phyloP scores from a whole-genome alignment of 163 green algal genomes.

The Scenedesmus sp. region DNA sequence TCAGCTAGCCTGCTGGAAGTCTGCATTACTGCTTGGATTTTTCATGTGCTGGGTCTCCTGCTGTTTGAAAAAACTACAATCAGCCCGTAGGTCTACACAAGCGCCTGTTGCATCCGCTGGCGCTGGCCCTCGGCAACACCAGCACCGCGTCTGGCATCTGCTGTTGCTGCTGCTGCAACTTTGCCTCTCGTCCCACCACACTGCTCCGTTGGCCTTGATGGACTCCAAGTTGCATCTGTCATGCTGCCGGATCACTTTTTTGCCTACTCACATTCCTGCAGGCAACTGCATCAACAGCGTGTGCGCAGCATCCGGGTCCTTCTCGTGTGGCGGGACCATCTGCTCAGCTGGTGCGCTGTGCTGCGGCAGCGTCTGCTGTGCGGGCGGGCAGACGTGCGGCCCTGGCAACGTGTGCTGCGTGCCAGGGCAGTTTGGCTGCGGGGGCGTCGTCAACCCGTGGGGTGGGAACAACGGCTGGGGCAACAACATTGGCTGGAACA shows the following conservation, averaged over 20 bases:
- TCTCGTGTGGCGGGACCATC: constrained; percentile 19
- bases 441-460: background rate
- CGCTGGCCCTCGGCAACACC: too few relatives aligned
- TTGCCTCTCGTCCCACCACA: too few relatives aligned
- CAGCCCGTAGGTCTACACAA: too few relatives aligned
- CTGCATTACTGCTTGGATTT: background rate
- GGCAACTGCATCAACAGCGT: constrained; percentile 44
- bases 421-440: constrained; percentile 38
- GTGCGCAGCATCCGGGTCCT: constrained; percentile 5
- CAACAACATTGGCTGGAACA: background rate
- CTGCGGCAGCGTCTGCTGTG: constrained; percentile 26
- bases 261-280: background rate
- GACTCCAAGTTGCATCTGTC: too few relatives aligned
- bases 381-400: background rate
- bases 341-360: background rate
- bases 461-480: background rate
- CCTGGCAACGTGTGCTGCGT: constrained; percentile 7
- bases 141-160: too few relatives aligned
- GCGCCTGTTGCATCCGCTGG: too few relatives aligned
- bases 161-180: too few relatives aligned
- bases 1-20: background rate
- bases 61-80: too few relatives aligned
- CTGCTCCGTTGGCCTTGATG: too few relatives aligned
- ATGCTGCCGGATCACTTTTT: too few relatives aligned
- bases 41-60: background rate